Percentiles rank a stretch among this genome's conserved stretches.
Conservation (phyloP, 331 rosid species). For the Quercus tomentella region DNA sequence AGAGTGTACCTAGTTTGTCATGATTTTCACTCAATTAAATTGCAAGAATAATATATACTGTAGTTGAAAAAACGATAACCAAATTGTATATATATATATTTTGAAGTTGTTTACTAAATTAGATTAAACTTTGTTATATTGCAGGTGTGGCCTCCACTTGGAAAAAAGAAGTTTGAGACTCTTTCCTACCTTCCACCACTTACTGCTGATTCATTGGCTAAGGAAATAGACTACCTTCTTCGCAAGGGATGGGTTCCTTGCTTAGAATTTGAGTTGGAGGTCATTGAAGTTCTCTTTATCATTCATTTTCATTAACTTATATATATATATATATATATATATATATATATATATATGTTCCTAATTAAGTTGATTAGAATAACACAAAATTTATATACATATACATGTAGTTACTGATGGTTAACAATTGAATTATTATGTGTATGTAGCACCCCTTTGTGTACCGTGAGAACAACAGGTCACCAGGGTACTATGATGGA, state of each 20-base stretch:
- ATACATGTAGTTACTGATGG: not conserved
- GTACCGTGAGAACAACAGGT: conserved; percentile 56
- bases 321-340: no score
- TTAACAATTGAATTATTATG: not conserved
- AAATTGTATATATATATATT: not conserved
- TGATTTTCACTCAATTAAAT: no score
- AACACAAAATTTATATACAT: no score
- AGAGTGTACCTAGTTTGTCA: no score
- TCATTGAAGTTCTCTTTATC: not conserved
- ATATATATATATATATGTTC: no score
- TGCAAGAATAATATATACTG: not conserved
- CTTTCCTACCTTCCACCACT: conserved; percentile 75
- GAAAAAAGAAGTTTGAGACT: conserved; percentile 73
- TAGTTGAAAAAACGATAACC: not conserved
- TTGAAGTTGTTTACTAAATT: not conserved
- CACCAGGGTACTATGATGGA: conserved; percentile 58
- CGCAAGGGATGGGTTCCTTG: conserved; percentile 63
- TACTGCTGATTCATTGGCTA: not conserved
- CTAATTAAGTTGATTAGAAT: no score
- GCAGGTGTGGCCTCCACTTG: conserved; percentile 82
- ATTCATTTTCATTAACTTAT: not conserved
- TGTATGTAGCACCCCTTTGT: conserved; percentile 35
- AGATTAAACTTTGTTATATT: not conserved
- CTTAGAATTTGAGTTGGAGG: conserved; percentile 65
- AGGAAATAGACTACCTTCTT: conserved; percentile 63